These are phyloP conservation scores for Trichoderma guizhouense DNA, from an alignment of 2,329 filamentous ascomycete genomes.

Conservation along the genomic window DNA sequence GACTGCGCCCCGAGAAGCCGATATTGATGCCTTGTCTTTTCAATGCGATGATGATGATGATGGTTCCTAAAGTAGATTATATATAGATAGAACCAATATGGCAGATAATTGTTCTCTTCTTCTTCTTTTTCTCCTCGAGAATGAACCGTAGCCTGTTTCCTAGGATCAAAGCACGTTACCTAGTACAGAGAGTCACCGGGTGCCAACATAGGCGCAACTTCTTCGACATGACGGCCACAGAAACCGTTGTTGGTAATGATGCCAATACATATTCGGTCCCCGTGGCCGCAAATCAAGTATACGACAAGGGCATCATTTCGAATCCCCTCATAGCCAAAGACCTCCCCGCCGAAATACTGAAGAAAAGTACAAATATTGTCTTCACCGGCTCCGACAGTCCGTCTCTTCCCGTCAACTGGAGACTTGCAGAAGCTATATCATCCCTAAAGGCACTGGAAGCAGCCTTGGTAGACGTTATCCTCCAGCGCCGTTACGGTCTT, in stretches of 20 bases:
- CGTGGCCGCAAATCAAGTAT: conserved; percentile 3
- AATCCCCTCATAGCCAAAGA: conserved; percentile 12
- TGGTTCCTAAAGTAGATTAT: background rate
- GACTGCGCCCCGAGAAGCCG: background rate
- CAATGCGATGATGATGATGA: background rate
- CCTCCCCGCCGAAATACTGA: background rate
- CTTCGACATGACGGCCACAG: background rate
- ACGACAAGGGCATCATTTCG: background rate
- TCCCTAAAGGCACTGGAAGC: conserved; percentile 49
- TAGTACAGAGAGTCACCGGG: background rate
- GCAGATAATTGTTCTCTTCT: background rate
- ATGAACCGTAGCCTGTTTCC: background rate
- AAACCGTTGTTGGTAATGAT: background rate
- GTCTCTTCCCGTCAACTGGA: conserved; percentile 51
- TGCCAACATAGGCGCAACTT: background rate
- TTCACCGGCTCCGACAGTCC: conserved; percentile 19
- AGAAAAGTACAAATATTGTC: background rate
- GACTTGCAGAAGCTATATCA: conserved; percentile 52
- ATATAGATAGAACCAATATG: background rate
- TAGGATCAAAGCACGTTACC: background rate
- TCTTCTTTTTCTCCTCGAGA: background rate
- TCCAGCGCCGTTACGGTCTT: conserved; percentile 44
- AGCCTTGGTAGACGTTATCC: conserved; percentile 41
- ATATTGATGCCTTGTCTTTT: background rate
- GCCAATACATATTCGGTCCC: background rate